A percentile compares a stretch with the other conserved stretches of the same genome.
Evolutionary conservation across 2,329 filamentous ascomycete species (phyloP).

Genomic region (Aspergillus brasiliensis): DNA sequence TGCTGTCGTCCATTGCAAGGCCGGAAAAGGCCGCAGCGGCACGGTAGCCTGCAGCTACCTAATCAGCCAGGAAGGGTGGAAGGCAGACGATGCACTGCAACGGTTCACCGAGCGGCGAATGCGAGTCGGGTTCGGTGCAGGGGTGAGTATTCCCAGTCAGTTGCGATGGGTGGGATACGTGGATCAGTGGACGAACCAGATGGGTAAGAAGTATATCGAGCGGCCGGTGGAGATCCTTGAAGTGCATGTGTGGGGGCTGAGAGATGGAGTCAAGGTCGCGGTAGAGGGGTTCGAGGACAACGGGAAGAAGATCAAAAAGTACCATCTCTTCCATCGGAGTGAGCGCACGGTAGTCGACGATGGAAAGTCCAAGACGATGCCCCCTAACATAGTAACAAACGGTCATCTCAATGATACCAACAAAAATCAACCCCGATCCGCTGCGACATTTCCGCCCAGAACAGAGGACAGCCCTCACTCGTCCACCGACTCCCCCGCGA

Average conservation of each 20-base stretch:
- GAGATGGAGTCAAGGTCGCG: conserved; percentile 83
- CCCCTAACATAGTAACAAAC: not conserved
- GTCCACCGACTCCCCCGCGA: conserved; percentile 9
- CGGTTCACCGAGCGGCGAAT: conserved; percentile 82
- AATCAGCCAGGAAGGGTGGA: conserved; percentile 81
- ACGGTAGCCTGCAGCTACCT: conserved; percentile 86
- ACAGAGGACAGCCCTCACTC: conserved; percentile 9
- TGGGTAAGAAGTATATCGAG: conserved; percentile 78
- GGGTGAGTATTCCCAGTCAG: conserved; percentile 92
- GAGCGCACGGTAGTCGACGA: conserved; percentile 63
- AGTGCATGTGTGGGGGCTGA: conserved; percentile 84
- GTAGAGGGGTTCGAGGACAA: conserved; percentile 87
- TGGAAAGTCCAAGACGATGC: conserved; percentile 51
- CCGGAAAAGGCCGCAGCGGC: conserved; percentile 90
- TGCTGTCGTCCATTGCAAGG: conserved; percentile 94
- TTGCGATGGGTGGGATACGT: conserved; percentile 86
- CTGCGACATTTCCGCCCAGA: not conserved
- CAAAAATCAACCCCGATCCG: not conserved
- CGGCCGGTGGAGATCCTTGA: conserved; percentile 81
- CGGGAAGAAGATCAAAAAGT: conserved; percentile 79
- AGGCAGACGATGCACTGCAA: conserved; percentile 62
- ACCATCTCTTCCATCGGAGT: conserved; percentile 73
- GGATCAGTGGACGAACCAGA: conserved; percentile 74
- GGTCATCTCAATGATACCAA: not conserved
- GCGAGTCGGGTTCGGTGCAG: conserved; percentile 83